Conservation (phyloP, 106 monocot genomes). For the Triglochin maritima region DNA sequence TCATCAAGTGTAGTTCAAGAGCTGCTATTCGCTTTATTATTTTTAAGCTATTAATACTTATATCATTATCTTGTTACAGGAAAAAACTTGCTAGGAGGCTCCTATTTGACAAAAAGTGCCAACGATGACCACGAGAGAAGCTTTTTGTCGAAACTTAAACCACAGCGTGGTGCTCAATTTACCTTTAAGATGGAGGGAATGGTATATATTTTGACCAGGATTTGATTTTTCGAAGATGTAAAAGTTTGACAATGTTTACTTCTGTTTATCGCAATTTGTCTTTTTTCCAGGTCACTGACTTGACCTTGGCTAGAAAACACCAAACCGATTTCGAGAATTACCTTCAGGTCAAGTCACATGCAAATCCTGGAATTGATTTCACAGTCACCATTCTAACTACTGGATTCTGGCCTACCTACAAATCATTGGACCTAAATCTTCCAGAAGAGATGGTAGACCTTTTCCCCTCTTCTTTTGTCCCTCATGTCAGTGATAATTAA, state of each 20-base stretch:
- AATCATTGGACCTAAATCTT: slow-evolving; percentile 85
- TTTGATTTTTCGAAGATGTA: background rate
- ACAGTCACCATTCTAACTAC: slow-evolving; percentile 83
- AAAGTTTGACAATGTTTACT: background rate
- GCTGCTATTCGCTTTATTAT: background rate
- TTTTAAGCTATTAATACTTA: background rate
- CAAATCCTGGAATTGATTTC: slow-evolving; percentile 78
- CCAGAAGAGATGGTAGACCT: slow-evolving; percentile 66
- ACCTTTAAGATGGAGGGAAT: slow-evolving; percentile 79
- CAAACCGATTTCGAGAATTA: slow-evolving; percentile 84
- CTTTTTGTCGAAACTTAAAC: slow-evolving; percentile 49
- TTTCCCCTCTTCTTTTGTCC: background rate
- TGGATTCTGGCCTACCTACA: slow-evolving; percentile 96
- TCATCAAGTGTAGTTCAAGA: background rate
- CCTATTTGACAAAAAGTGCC: slow-evolving; percentile 41
- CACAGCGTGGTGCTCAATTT: slow-evolving; percentile 56
- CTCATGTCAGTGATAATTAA: background rate
- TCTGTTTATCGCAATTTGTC: background rate
- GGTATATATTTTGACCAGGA: slow-evolving; percentile 10
- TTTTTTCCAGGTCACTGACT: slow-evolving; percentile 64
- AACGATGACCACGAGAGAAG: slow-evolving; percentile 64
- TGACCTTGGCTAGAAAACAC: slow-evolving; percentile 86
- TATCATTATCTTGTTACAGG: slow-evolving; percentile 19
- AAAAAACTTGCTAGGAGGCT: slow-evolving; percentile 56
- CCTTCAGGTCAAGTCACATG: slow-evolving; percentile 39